phyloP scores from a whole-genome alignment of 345 rosid genomes.

The Camelina laxa region DNA sequence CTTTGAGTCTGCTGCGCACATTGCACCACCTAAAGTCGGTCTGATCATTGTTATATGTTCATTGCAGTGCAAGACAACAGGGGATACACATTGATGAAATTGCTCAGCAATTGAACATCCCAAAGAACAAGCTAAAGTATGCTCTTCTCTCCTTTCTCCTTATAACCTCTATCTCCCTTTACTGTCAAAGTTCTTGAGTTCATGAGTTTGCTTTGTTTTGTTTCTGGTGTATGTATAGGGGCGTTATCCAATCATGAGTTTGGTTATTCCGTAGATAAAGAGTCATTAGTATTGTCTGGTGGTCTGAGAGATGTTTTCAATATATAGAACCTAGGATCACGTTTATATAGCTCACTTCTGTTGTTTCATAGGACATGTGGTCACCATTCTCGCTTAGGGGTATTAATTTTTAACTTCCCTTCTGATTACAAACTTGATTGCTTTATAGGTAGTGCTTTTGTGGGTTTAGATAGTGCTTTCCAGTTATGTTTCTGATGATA shows the following conservation, averaged over 20 bases:
- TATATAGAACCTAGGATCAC: slow-evolving; percentile 8
- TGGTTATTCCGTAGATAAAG: slow-evolving; percentile 8
- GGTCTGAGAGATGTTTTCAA: slow-evolving; percentile 3
- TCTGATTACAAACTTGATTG: no score
- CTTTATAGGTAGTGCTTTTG: no score
- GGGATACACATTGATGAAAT: slow-evolving; percentile 86
- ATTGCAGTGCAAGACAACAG: slow-evolving; percentile 71
- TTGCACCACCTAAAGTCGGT: slow-evolving; percentile 29
- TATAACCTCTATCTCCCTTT: background rate
- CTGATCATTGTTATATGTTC: slow-evolving; percentile 7
- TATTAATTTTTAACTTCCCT: no score
- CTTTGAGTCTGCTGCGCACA: background rate
- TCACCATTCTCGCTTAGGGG: no score
- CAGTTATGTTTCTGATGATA: no score
- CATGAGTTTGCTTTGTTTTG: background rate
- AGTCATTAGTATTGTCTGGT: slow-evolving; percentile 4
- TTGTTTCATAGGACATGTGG: no score
- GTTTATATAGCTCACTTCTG: background rate
- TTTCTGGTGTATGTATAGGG: slow-evolving; percentile 47
- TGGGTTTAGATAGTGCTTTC: no score
- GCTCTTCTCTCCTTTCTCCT: slow-evolving; percentile 10
- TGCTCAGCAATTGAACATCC: slow-evolving; percentile 70
- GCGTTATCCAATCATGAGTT: slow-evolving; percentile 58
- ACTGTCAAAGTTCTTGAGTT: background rate
- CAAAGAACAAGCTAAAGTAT: slow-evolving; percentile 80